A percentile compares a stretch with the other conserved stretches of the same genome.
Evolutionary conservation across 805 yeast species (phyloP).

Genomic region (Candida hungchunana): DNA sequence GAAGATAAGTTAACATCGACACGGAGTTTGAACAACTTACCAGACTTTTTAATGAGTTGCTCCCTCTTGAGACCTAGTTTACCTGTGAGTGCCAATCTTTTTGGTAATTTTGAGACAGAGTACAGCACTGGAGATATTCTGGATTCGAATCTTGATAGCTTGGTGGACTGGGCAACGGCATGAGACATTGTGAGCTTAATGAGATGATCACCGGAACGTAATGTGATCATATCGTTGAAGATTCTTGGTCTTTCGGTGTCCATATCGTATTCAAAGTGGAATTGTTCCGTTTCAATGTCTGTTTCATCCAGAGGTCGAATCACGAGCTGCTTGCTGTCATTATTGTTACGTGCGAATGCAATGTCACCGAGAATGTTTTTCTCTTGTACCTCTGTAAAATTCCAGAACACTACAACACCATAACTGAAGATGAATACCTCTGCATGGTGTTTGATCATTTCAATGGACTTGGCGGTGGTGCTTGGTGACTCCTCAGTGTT

Average conservation of each 20-base stretch:
- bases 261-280: conserved; percentile 46
- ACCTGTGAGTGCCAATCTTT: conserved; percentile 86
- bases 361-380: conserved; percentile 91
- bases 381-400: conserved; percentile 87
- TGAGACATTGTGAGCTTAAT: conserved; percentile 91
- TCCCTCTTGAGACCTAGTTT: conserved; percentile 78
- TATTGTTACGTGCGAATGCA: conserved; percentile 44
- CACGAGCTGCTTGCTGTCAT: conserved; percentile 48
- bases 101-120: conserved; percentile 86
- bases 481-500: conserved; percentile 19
- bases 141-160: conserved; percentile 85
- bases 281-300: conserved; percentile 87
- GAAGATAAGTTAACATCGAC: conserved; percentile 93
- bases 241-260: conserved; percentile 66
- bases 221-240: conserved; percentile 89
- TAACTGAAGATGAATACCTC: conserved; percentile 87
- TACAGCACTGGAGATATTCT: conserved; percentile 80
- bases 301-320: conserved; percentile 77
- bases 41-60: conserved; percentile 83
- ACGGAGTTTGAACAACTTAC: conserved; percentile 81
- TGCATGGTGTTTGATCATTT: conserved; percentile 48
- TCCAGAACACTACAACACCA: conserved; percentile 98
- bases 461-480: conserved; percentile 17
- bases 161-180: conserved; percentile 95
- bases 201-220: conserved; percentile 87